Evolutionary conservation across 441 rosid genomes (phyloP).

Genomic region (Arabidopsis hybrid): DNA sequence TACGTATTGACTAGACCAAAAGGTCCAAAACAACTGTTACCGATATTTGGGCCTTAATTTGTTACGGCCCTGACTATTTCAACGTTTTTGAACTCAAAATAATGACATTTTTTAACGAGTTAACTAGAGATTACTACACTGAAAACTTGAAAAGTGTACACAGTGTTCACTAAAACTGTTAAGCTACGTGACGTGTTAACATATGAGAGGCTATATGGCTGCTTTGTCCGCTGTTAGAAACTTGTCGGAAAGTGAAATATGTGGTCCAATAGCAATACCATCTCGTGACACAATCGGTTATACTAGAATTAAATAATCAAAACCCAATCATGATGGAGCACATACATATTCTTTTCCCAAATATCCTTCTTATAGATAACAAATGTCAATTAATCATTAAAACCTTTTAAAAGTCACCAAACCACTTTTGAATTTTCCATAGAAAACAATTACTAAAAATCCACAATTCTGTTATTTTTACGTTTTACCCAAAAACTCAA

Average conservation of each 20-base stretch:
- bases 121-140: not conserved
- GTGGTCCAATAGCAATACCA: slow-evolving; percentile 39
- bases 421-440: not conserved
- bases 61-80: not conserved
- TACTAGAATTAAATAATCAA: not conserved
- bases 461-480: not conserved
- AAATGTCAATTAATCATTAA: not conserved
- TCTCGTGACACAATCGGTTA: slow-evolving; percentile 31
- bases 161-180: not conserved
- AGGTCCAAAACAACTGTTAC: slow-evolving; percentile 16
- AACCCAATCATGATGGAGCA: slow-evolving; percentile 6
- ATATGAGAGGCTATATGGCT: slow-evolving; percentile 15
- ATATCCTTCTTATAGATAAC: not conserved
- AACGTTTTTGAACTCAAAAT: not conserved
- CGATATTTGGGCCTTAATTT: slow-evolving; percentile 3
- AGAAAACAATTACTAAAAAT: not conserved
- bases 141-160: not conserved
- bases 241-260: slow-evolving; percentile 20
- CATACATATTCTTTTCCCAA: slow-evolving; percentile 1
- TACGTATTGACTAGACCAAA: slow-evolving; percentile 3
- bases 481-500: slow-evolving; percentile 1
- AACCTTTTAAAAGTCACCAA: not conserved
- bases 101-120: not conserved
- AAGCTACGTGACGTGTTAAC: slow-evolving; percentile 14
- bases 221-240: slow-evolving; percentile 24